Evolutionary conservation across 768 basidiomycete genomes (phyloP), one percentile per base, ranked within the genome.

Genomic region (Trametopsis cervina): DNA sequence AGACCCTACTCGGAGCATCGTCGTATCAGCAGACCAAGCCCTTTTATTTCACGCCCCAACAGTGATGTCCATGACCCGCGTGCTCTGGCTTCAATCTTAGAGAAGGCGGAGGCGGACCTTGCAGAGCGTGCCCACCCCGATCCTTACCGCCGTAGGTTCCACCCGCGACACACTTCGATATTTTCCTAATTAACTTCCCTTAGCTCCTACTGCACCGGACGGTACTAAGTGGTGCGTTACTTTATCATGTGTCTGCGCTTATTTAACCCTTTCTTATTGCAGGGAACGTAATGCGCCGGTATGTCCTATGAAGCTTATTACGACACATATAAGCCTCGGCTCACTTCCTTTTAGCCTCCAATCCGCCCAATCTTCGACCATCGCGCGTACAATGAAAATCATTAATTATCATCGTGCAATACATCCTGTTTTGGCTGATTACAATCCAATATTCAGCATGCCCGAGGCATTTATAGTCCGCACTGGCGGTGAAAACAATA

Each of bases 181-280:
- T 47, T 10, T 40, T 43, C 44, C 25, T 5, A 11, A 17, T 15
- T n/a, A n/a, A n/a, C n/a, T n/a, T n/a, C n/a, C 1, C 54, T 35
- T 52, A 97, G 94, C 85, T 50, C 77, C 93, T 40, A 60, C 76
- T 35, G 86, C 82, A 64, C 90, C 91, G 40, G 91, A 87, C 49
- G 94, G 94, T 50, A 92, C 91, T n/a, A 96, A 95, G 69, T 97
- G 93, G 93, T 94, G 60, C 57, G 84, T 77, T 13, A 15, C 44
- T 6, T 22, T 37, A 21, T 39, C 12, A 17, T 38, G 42, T 7
- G 11, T 54, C 20, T 40, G 46, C 24, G 36, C 39, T 53, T 24
- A 44, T 53, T 41, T 13, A 40, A 42, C 49, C 47, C 25, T 45
- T 44, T 50, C 18, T 38, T 15, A 3, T 38, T 33, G 10, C 75